Percentiles rank a stretch among this genome's conserved stretches.
phyloP scores from a whole-genome alignment of 1,284 basidiomycete species.

The Irpex sp. region DNA sequence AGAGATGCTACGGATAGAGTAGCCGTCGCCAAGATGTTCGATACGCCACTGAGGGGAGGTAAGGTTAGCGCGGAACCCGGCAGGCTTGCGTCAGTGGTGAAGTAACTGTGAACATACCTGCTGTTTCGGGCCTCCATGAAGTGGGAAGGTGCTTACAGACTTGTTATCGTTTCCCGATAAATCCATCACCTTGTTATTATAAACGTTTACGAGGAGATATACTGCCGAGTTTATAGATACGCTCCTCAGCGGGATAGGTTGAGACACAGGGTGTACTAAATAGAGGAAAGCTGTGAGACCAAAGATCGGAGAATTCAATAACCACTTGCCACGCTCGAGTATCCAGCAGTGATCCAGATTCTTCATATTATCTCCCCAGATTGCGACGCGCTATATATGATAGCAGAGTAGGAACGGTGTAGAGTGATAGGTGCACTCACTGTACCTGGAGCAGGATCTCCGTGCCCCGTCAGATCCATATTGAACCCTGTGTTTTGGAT shows the following conservation, averaged over 20 bases:
- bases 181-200: slow-evolving; percentile 60
- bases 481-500: slow-evolving; percentile 25
- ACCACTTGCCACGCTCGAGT: background rate
- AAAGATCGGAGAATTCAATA: background rate
- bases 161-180: slow-evolving; percentile 59
- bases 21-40: slow-evolving; percentile 44
- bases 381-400: background rate
- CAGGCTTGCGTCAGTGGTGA: background rate
- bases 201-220: slow-evolving; percentile 59
- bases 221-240: slow-evolving; percentile 15
- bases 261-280: background rate
- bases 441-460: slow-evolving; percentile 40
- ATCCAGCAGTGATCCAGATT: background rate
- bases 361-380: background rate
- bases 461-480: slow-evolving; percentile 41
- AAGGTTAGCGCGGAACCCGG: background rate
- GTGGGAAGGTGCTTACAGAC: slow-evolving; percentile 56
- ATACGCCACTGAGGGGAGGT: slow-evolving; percentile 53
- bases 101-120: slow-evolving; percentile 39
- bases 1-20: slow-evolving; percentile 48
- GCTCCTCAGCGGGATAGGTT: background rate
- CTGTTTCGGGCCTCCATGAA: slow-evolving; percentile 56
- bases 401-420: background rate
- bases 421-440: background rate
- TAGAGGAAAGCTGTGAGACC: background rate